Conservation (phyloP, 2,329 filamentous ascomycete genomes). For the Sarocladium oryzae region DNA sequence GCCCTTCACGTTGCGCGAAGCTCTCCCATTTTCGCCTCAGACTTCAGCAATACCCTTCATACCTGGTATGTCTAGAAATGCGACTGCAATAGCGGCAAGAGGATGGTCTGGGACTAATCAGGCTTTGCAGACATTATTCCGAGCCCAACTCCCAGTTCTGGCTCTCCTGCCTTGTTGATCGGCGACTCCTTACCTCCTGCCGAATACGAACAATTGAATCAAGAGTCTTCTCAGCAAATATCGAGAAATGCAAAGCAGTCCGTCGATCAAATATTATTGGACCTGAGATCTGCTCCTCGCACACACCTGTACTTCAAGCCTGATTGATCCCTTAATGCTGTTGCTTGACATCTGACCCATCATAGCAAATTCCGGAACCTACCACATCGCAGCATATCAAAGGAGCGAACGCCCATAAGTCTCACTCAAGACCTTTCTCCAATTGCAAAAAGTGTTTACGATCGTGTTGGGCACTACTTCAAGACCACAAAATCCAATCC, state of each 20-base stretch:
- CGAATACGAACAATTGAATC: constrained; percentile 63
- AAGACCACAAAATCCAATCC: constrained; percentile 29
- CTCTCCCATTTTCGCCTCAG: constrained; percentile 75
- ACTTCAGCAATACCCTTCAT: constrained; percentile 75
- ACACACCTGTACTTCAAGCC: constrained; percentile 54
- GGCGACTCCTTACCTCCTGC: constrained; percentile 43
- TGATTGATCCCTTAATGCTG: background rate
- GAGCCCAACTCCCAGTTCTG: constrained; percentile 54
- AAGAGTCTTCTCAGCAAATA: constrained; percentile 54
- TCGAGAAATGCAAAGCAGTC: constrained; percentile 65
- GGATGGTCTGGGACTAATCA: background rate
- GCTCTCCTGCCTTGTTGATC: constrained; percentile 44
- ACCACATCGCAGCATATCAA: background rate
- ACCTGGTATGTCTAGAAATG: constrained; percentile 46
- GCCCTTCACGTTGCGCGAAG: constrained; percentile 64
- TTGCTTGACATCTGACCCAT: background rate
- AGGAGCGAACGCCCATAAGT: constrained; percentile 16
- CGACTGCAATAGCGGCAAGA: background rate
- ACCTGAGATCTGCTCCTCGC: constrained; percentile 65
- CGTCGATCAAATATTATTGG: constrained; percentile 65
- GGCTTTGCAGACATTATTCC: constrained; percentile 53
- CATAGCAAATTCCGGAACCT: background rate
- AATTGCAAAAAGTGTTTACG: constrained; percentile 35
- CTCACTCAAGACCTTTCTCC: constrained; percentile 41
- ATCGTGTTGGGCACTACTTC: constrained; percentile 33